Conservation (phyloP, 371 early-diverging fungal genomes). For the Choanephora cucurbitarum region DNA sequence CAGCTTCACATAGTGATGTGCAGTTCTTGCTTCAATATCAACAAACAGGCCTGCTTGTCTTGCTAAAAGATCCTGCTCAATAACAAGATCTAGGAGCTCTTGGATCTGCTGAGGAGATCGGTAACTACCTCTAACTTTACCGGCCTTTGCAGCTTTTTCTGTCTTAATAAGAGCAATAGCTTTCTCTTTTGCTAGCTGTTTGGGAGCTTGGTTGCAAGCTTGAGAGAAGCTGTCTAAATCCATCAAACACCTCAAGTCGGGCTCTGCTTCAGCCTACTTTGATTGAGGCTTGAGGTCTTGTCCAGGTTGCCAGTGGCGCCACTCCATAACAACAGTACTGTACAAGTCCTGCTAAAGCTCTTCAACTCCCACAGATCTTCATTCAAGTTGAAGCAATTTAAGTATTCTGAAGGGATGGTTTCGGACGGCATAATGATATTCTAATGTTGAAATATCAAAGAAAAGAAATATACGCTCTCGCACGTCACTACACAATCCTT, state of each 20-base stretch:
- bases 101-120: background rate
- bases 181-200: background rate
- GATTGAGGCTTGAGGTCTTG: constrained; percentile 1
- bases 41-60: too few species aligned
- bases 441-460: too few species aligned
- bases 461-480: too few species aligned
- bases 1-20: too few species aligned
- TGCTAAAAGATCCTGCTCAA: too few species aligned
- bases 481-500: too few species aligned
- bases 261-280: constrained; percentile 2
- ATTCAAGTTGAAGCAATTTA: constrained; percentile 14
- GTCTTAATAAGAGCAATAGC: background rate
- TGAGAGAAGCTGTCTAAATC: background rate
- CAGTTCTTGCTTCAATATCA: too few species aligned
- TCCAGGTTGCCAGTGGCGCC: constrained; percentile 6
- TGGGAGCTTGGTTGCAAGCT: background rate
- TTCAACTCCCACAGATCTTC: constrained; percentile 10
- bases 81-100: too few species aligned
- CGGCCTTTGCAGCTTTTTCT: background rate
- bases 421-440: too few species aligned
- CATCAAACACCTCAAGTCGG: constrained; percentile 5
- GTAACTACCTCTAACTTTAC: background rate
- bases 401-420: constrained; percentile 1
- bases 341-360: constrained; percentile 1
- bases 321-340: constrained; percentile 9